Base-by-base conservation (phyloP, 768 basidiomycete species). In the Boletus reticulatus region DNA sequence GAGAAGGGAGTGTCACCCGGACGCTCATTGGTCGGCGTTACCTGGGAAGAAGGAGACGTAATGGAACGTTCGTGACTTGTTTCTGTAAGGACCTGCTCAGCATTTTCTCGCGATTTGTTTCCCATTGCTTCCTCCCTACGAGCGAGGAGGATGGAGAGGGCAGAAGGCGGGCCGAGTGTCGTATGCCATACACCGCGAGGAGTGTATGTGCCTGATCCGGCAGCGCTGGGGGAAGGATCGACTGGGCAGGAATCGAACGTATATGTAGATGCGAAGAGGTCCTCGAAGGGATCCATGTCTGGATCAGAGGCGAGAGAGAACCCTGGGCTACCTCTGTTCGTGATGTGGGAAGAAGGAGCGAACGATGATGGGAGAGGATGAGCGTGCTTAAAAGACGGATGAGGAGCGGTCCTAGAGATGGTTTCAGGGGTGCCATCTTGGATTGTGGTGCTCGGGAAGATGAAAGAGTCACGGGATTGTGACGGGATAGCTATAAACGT, bases 71-170 rank as follows among this genome's bases (percentile, higher is more conserved):
- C 53, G 32, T 38, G 46, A 10, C 29, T 7, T 41, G 32, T 13
- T 29, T 50, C 44, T 9, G 53, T 24, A 41, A 4, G 31, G 10
- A 41, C 19, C 20, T 47, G 59, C 14, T 53, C 55, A 13, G 16
- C 29, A 20, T 11, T 9, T 27, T n/a, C n/a, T n/a, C n/a, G n/a
- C n/a, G n/a, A n/a, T 16, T 43, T 38, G 19, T 41, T 52, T 32
- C 43, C 29, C 4, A 55, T 61, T 17, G 14, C 45, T 2, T 55
- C 58, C 20, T 56, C 50, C 34, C 59, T 64, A 4, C 52, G 69
- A 6, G 73, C 62, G 55, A 75, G 65, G 43, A 76, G 68, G 36
- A 75, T 46, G n/a, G 75, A 75, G 36, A 75, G 65, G 12, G 65
- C 70, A 4, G 75, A 76, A 36, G 72, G 72, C 16, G 57, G 58